These are phyloP conservation scores for Datisca glomerata DNA, from an alignment of 306 rosid genomes.

Conservation along the genomic window DNA sequence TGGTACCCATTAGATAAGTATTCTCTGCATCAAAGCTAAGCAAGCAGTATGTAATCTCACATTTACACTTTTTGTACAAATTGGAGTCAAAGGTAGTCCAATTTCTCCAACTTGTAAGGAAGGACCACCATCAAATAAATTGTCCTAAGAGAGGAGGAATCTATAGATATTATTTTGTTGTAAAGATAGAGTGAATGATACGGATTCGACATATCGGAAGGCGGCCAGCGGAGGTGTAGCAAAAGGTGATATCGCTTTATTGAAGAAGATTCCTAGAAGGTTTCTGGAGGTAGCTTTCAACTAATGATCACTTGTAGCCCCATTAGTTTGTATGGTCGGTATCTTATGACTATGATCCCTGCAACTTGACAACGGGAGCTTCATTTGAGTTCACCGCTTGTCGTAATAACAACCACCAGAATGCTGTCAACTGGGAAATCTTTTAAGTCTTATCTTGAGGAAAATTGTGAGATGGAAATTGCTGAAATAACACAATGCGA, in stretches of 20 bases:
- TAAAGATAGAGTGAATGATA: slow-evolving; percentile 31
- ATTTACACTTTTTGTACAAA: slow-evolving; percentile 1
- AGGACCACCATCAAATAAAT: slow-evolving; percentile 33
- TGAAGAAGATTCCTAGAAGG: slow-evolving; percentile 34
- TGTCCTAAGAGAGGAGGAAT: slow-evolving; percentile 21
- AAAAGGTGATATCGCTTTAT: slow-evolving; percentile 20
- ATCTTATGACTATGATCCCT: slow-evolving; percentile 23
- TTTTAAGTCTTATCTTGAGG: no score
- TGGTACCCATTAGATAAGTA: not conserved
- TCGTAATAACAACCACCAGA: slow-evolving; percentile 1
- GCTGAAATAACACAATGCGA: no score
- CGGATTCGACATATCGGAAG: slow-evolving; percentile 32
- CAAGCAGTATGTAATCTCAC: not conserved
- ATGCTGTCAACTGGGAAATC: slow-evolving; percentile 1
- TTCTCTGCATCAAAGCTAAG: not conserved
- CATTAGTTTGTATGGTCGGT: slow-evolving; percentile 22
- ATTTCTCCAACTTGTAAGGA: slow-evolving; percentile 20
- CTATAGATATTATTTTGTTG: slow-evolving; percentile 13
- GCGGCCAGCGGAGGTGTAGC: slow-evolving; percentile 26
- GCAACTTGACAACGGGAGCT: slow-evolving; percentile 26
- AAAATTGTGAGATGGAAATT: no score
- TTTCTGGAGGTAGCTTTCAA: slow-evolving; percentile 30
- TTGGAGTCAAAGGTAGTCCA: slow-evolving; percentile 9
- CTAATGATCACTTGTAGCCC: slow-evolving; percentile 49
- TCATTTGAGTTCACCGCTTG: slow-evolving; percentile 9